Evolutionary conservation across 306 rosid species (phyloP).

Genomic region (Ormosia semicastrata): DNA sequence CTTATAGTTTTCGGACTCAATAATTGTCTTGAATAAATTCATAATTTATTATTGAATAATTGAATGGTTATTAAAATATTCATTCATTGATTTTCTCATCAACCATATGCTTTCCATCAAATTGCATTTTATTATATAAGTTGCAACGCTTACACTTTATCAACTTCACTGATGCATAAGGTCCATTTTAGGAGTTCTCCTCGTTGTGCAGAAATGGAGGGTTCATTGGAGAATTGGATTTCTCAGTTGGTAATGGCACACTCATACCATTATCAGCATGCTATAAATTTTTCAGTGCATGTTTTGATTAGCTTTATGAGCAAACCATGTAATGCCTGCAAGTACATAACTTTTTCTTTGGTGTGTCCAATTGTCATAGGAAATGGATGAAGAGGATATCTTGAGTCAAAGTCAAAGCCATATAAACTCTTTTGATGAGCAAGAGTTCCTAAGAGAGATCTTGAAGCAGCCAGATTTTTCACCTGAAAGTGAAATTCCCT

Average conservation of each 20-base stretch:
- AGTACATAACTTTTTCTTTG: not conserved
- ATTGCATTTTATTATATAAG: not conserved
- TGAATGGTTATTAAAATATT: not conserved
- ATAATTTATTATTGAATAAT: not conserved
- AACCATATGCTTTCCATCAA: not conserved
- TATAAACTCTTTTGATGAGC: conserved; percentile 8
- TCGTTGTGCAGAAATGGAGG: conserved; percentile 13
- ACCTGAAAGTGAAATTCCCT: not conserved
- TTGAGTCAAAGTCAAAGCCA: not conserved
- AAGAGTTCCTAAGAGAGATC: conserved; percentile 30
- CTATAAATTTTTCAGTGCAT: no score
- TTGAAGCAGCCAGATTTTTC: not conserved
- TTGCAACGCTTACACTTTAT: not conserved
- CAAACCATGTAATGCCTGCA: not conserved
- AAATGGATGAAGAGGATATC: conserved; percentile 24
- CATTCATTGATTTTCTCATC: not conserved
- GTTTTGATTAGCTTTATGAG: no score
- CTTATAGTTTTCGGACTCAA: no score
- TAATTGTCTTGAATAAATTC: not conserved
- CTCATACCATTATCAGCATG: no score
- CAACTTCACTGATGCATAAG: not conserved
- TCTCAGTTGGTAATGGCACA: conserved; percentile 27
- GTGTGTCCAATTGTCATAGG: not conserved
- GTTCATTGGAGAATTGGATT: conserved; percentile 18
- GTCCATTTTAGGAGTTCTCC: not conserved